Conservation (phyloP, 345 rosid species). For the Pistacia integerrima region DNA sequence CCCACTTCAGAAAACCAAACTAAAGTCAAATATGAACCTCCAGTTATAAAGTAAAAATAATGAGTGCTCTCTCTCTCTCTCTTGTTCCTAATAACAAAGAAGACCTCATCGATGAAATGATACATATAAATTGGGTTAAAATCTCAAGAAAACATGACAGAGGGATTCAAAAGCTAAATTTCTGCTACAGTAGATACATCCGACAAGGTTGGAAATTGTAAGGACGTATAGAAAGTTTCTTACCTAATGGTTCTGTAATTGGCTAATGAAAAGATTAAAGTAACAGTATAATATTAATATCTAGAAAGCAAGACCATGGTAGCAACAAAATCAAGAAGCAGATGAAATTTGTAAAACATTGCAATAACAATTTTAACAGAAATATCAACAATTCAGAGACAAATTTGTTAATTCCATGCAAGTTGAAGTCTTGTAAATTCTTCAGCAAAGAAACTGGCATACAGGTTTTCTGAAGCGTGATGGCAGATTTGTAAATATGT, state of each 20-base stretch:
- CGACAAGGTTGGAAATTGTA: background rate
- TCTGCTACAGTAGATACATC: background rate
- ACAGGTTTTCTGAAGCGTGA: background rate
- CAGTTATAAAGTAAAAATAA: no score
- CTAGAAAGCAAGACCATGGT: background rate
- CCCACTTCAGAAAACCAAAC: no score
- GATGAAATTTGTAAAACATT: background rate
- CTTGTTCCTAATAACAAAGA: background rate
- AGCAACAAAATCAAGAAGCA: background rate
- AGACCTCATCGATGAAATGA: background rate
- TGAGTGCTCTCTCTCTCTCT: no score
- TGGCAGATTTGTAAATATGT: background rate
- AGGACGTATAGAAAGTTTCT: background rate
- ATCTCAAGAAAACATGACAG: background rate
- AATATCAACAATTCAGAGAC: background rate
- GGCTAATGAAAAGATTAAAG: background rate
- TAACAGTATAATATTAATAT: background rate
- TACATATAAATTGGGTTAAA: background rate
- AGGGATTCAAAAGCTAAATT: background rate
- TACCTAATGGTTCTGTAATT: background rate
- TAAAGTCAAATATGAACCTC: no score
- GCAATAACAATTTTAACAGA: background rate
- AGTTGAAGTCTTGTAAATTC: background rate
- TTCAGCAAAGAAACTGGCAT: background rate
- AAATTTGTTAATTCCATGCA: no score